Evolutionary conservation across 1,284 basidiomycete species (phyloP), one percentile per base, ranked within the genome.

Genomic region (Ustilago loliicola): DNA sequence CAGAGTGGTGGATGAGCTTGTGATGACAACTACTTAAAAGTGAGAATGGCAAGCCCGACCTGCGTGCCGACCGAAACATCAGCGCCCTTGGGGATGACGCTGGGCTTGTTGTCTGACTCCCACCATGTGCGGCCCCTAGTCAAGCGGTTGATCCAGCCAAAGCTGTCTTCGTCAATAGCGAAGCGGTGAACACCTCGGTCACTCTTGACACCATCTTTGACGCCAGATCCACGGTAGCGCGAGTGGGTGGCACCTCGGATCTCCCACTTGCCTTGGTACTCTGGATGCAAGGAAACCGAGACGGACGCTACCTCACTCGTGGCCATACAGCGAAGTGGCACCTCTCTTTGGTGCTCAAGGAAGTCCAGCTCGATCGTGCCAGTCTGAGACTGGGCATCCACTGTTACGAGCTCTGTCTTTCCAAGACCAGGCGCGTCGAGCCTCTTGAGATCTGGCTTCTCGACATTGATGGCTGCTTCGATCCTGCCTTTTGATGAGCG

Each of bases 361-460:
- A 77, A 81, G 48, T 77, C 56, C 25, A 80, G 64, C n/a, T 68
- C 34, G 25, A 83, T 64, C 6, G 65, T 63, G 54, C 80, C 80
- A n/a, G 68, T 74, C 50, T 61, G 47, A 13, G 81, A 71, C 6
- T 48, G n/a, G 7, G 77, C 66, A 9, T 78, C 64, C 7, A 77
- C 71, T 7, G 45, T 60, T 29, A 83, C 72, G 13, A 75, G 51
- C 1, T 72, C 64, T 15, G 77, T 48, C 66, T 67, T 55, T 40
- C 72, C 52, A 38, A 72, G 60, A 25, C 80, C 66, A 45, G 61
- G 59, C 3, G 61, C 61, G 42, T 71, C 72, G 30, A 80, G 66
- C 17, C 65, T 60, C 4, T 34, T 19, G 1, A 76, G 52, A 25
- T 68, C 64, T 5, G 81, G 78, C 54, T 62, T 75, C 30, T 80